Evolutionary conservation across 768 basidiomycete genomes (phyloP).

Genomic region (Tephrocybe sp.): DNA sequence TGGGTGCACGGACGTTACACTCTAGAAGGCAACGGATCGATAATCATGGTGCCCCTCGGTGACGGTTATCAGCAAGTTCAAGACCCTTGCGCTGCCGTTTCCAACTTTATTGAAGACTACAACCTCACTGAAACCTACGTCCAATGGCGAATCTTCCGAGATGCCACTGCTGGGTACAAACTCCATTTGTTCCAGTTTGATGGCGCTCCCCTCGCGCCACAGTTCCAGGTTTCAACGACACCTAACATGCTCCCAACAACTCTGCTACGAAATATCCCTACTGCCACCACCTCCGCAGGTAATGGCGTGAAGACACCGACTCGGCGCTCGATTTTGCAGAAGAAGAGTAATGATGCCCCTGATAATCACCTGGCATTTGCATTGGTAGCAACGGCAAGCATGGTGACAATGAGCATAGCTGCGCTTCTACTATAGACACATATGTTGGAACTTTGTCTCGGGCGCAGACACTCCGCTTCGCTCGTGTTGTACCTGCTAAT

Average conservation of each 20-base stretch:
- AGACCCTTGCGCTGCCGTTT: constrained; percentile 85
- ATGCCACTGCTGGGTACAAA: constrained; percentile 57
- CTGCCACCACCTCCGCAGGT: constrained; percentile 17
- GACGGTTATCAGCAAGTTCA: constrained; percentile 96
- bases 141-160: constrained; percentile 72
- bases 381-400: constrained; percentile 25
- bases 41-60: constrained; percentile 66
- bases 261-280: constrained; percentile 50
- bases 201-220: constrained; percentile 70
- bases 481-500: constrained; percentile 14
- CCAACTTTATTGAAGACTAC: constrained; percentile 86
- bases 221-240: constrained; percentile 60
- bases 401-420: constrained; percentile 26
- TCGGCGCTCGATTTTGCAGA: constrained; percentile 16
- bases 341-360: constrained; percentile 23
- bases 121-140: constrained; percentile 67
- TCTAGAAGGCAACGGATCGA: constrained; percentile 73
- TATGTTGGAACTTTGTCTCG: constrained; percentile 5
- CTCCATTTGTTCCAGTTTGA: constrained; percentile 80
- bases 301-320: constrained; percentile 22
- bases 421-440: constrained; percentile 30
- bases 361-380: constrained; percentile 22
- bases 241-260: constrained; percentile 88
- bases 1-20: constrained; percentile 87
- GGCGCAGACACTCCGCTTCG: constrained; percentile 8